Base-by-base conservation (phyloP, 2,329 filamentous ascomycete species). In the Aspergillus caelatus region DNA sequence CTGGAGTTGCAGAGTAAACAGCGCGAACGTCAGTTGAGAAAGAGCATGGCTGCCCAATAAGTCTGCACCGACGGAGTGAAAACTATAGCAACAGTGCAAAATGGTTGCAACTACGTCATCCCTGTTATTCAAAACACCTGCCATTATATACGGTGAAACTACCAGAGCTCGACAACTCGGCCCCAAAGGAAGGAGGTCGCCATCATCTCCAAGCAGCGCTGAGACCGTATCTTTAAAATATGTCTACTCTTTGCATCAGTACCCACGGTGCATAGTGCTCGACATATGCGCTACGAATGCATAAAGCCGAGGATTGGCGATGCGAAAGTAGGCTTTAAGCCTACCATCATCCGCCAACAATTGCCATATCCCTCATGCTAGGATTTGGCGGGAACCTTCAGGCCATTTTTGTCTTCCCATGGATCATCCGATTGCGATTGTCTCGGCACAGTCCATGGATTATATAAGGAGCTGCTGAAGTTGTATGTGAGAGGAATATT, bases 1-100 rank as follows among this genome's bases (percentile, higher is more conserved):
- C 78, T 97, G 68, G 92, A 95, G 81, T 75, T 97, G 71, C 92
- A 97, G 80, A 91, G 92, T n/a, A 84, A 88, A 70, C 93, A 97
- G 79, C 80, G 85, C 74, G 86, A 91, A 77, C 84, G 89, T 69
- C 89, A 91, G 74, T 77, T 92, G 79, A 85, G 89, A 75, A 91
- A 89, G 85, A 91, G 88, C 75, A 89, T 91, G 86, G 88, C 88
- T 65, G 83, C 84, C 54, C 77, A 79, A 62, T 80, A 70, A 75
- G 34, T 19, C 41, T 10, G n/a, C 28, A 4, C 19, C 28, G 8
- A 12, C 6, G 4, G 26, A 8, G 16, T 12, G 28, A 14, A 32
- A 32, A 10, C 2, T 34, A 52, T 11, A 21, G 28, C 28, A 32
- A 52, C 48, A 32, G 14, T 16, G 7, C 36, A 36, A 9, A 36